phyloP scores from a whole-genome alignment of 208 protist genomes.

The Leptomonas seymouri region DNA sequence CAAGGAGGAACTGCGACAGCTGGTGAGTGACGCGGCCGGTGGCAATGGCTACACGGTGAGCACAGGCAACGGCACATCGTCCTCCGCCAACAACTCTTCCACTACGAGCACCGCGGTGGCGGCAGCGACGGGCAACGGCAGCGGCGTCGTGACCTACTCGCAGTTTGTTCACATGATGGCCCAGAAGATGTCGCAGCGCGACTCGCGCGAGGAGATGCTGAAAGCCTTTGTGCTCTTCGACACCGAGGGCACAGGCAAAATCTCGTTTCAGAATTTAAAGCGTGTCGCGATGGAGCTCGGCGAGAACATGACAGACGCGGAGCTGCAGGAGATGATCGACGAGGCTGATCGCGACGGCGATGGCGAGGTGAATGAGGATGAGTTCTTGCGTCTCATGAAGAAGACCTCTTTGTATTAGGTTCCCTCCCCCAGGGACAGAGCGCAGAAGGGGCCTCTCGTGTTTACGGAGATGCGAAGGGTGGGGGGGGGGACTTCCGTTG shows the following conservation, averaged over 20 bases:
- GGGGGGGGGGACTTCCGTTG: no score
- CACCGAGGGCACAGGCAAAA: conserved; percentile 94
- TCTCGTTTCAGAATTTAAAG: conserved; percentile 97
- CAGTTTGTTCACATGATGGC: conserved; percentile 92
- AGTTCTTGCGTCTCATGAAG: conserved; percentile 97
- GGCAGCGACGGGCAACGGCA: conserved; percentile 6
- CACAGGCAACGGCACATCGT: not conserved
- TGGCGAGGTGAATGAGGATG: conserved; percentile 95
- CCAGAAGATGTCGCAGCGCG: conserved; percentile 87
- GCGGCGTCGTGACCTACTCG: conserved; percentile 71
- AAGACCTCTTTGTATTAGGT: conserved; percentile 83
- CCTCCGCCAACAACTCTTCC: not conserved
- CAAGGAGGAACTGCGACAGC: conserved; percentile 92
- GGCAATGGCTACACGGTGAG: not conserved
- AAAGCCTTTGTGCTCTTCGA: conserved; percentile 97
- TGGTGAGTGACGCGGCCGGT: conserved; percentile 50
- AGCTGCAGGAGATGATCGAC: conserved; percentile 98
- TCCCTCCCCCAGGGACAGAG: not conserved
- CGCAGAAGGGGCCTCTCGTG: no score
- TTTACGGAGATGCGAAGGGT: no score
- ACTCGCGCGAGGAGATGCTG: conserved; percentile 94
- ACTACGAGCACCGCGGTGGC: not conserved
- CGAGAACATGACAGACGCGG: conserved; percentile 97
- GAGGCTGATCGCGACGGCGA: conserved; percentile 96
- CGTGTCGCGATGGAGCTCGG: conserved; percentile 95